Base-by-base conservation (phyloP, 75 land plant genomes). In the Larix kaempferi region DNA sequence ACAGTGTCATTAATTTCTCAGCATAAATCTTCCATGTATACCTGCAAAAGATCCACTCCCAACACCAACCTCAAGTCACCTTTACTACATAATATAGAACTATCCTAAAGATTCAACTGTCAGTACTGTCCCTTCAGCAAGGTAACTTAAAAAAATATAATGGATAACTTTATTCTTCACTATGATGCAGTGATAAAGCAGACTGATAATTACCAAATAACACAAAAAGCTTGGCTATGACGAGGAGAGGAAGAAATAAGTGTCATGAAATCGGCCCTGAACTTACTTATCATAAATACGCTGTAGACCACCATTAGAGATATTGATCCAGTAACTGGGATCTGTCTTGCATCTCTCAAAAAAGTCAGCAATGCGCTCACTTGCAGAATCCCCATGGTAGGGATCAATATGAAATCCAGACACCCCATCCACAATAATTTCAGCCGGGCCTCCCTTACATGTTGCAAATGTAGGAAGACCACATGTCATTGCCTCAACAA, bases 341-440 rank as follows among this genome's bases (percentile, higher is more conserved):
- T 89, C 91, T 49, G 56, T 69, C 59, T 72, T 75, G 80, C 83
- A 85, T 71, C 60, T 75, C 65, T 88, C 88, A 74, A 90, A 90
- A 81, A 89, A 89, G 25, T 83, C 75, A 15, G 77, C 91, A 55
- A 89, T 77, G 22, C 76, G 57, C 0, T 57, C 74, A 41, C 86
- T 80, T 41, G 80, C 78, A 10, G 76, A 63, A 12, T 88, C 91
- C 6, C 78, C 85, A 17, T 83, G 78, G 61, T 88, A 85, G 1
- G 91, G 91, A 74, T 89, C 91, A 56, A 89, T 89, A 57, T 89
- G 91, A 56, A 89, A 89, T 62, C 91, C 91, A 14, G 91, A 89
- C 3, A 78, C 82, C 21, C 90, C 85, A 79, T 89, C 44, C 25
- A 89, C 88, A 35, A 89, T 88, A 57, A 89, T 89, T 83, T 89